phyloP scores from a whole-genome alignment of 2,329 filamentous ascomycete genomes.

The Pseudopithomyces maydicus region DNA sequence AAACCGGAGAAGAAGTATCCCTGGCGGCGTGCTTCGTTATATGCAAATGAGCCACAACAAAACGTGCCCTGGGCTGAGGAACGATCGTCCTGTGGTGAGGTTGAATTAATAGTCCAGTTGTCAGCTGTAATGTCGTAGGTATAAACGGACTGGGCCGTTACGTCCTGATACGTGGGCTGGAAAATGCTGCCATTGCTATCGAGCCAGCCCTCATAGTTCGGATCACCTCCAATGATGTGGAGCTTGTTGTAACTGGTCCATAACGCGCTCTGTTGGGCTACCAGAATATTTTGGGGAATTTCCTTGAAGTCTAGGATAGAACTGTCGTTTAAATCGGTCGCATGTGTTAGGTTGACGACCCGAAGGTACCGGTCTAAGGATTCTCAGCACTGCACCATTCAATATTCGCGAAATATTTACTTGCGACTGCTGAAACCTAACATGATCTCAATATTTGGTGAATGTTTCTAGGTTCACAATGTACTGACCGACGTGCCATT shows the following conservation, averaged over 20 bases:
- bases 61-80: conserved; percentile 6
- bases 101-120: conserved; percentile 10
- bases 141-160: conserved; percentile 8
- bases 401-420: conserved; percentile 1
- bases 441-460: not conserved
- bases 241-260: conserved; percentile 12
- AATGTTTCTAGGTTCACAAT: too few relatives aligned
- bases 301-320: conserved; percentile 9
- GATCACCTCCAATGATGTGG: conserved; percentile 12
- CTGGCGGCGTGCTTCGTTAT: conserved; percentile 1
- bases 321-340: conserved; percentile 11
- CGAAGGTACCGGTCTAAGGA: conserved; percentile 17
- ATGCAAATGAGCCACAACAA: conserved; percentile 14
- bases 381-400: not conserved
- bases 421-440: conserved; percentile 5
- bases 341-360: conserved; percentile 15
- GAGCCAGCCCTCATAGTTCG: conserved; percentile 8
- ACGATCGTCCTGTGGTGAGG: conserved; percentile 7
- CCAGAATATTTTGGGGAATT: conserved; percentile 11
- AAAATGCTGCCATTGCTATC: conserved; percentile 7
- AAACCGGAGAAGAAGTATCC: conserved; percentile 14
- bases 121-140: conserved; percentile 9
- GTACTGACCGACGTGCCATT: conserved; percentile 5
- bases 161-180: not conserved
- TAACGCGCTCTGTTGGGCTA: conserved; percentile 13